Base-by-base conservation (phyloP, 805 yeast species). In the Metschnikowia borealis region DNA sequence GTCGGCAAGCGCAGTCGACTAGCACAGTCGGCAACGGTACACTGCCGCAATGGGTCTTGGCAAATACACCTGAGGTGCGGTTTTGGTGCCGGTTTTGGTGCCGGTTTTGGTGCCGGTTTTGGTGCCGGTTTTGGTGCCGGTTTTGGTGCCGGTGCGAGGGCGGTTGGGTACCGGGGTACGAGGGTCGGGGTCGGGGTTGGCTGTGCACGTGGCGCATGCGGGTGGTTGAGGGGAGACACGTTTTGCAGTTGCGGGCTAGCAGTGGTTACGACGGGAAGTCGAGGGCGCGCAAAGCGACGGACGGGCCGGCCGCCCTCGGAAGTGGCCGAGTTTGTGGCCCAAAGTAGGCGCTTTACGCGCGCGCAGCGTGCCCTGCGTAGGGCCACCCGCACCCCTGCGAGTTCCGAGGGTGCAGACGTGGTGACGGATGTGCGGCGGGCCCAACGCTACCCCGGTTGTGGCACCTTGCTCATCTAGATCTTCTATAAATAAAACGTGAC, bases 401-500 rank as follows among this genome's bases (percentile, higher is more conserved):
- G 42, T 36, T 44, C 47, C 47, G 47, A 37, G 47, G 42, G 47
- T 37, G 47, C 47, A 44, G 38, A 44, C 33, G 46, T 35, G 39
- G 46, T 35, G 46, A 44, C 39, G 39, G 33, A 23, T 15, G 21
- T 17, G 14, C 33, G 5, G 38, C 34, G 26, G 20, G 34, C 36
- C 34, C 46, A 44, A 44, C 46, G 23, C 29, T 44, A 35, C 47
- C 41, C 47, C 38, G 47, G 40, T 29, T 37, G 42, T 37, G 41
- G 47, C 36, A 13, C 37, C 44, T 47, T 39, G 31, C 52, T 50
- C 57, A 49, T 54, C 57, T 55, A 51, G 58, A 49, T 48, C 51
- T 50, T 46, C 57, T 54, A 54, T 46, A 43, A 47, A 44, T 53
- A 55, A 47, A 47, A 39, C 54, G 57, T 52, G 53, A 48, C 56